Evolutionary conservation across 2,329 filamentous ascomycete species (phyloP).

Genomic region (Xylaria sp.): DNA sequence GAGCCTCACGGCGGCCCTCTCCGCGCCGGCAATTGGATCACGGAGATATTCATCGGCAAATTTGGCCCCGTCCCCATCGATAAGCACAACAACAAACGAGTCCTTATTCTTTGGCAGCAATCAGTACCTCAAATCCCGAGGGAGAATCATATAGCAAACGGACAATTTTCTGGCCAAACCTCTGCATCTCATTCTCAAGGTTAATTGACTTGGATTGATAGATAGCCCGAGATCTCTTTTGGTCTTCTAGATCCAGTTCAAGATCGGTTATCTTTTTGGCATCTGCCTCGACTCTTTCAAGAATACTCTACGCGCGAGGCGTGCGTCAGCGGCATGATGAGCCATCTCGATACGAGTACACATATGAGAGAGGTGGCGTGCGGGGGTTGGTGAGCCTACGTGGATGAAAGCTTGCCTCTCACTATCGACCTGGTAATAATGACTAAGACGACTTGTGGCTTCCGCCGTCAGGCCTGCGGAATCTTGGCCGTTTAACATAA

Average conservation of each 20-base stretch:
- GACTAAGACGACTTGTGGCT: slow-evolving; percentile 26
- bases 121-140: slow-evolving; percentile 9
- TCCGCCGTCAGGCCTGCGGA: slow-evolving; percentile 20
- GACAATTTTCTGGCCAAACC: slow-evolving; percentile 31
- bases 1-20: slow-evolving; percentile 36
- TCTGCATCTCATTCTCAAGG: slow-evolving; percentile 27
- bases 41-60: slow-evolving; percentile 39
- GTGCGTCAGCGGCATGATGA: slow-evolving; percentile 16
- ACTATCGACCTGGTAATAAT: slow-evolving; percentile 33
- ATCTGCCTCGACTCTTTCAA: slow-evolving; percentile 31
- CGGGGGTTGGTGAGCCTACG: slow-evolving; percentile 22
- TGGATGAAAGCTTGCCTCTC: slow-evolving; percentile 35
- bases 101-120: slow-evolving; percentile 32
- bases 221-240: slow-evolving; percentile 31
- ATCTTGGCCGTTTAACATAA: slow-evolving; percentile 31
- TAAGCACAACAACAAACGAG: slow-evolving; percentile 38
- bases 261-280: slow-evolving; percentile 32
- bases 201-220: slow-evolving; percentile 30
- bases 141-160: slow-evolving; percentile 5
- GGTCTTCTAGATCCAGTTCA: slow-evolving; percentile 35
- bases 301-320: slow-evolving; percentile 25
- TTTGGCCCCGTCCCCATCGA: slow-evolving; percentile 41
- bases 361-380: neutral
- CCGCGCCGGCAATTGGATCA: slow-evolving; percentile 33
- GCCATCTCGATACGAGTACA: neutral